Evolutionary conservation across 2,329 filamentous ascomycete species (phyloP).

Genomic region (Juglanconis sp.): DNA sequence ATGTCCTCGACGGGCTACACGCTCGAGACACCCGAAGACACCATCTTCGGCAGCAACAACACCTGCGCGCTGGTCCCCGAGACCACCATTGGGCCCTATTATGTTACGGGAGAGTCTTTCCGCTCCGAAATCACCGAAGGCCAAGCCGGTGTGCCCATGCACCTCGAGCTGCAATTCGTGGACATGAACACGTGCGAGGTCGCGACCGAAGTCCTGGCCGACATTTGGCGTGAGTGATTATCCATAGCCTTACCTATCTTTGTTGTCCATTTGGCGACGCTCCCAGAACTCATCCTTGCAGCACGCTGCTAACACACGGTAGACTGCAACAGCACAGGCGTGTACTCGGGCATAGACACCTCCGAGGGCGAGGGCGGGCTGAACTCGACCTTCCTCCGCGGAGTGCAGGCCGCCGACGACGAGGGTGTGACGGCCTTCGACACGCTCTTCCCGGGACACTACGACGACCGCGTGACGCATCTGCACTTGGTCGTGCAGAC

Average conservation of each 20-base stretch:
- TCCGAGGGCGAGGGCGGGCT: conserved; percentile 30
- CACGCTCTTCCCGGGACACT: conserved; percentile 44
- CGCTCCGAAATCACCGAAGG: conserved; percentile 38
- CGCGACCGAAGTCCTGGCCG: conserved; percentile 34
- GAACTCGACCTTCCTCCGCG: conserved; percentile 44
- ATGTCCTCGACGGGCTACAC: neutral
- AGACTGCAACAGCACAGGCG: conserved; percentile 42
- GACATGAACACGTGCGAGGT: conserved; percentile 43
- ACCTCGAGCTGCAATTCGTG: conserved; percentile 43
- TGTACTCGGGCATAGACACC: conserved; percentile 35
- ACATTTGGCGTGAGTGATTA: conserved; percentile 34
- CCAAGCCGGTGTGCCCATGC: conserved; percentile 36
- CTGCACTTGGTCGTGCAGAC: conserved; percentile 39
- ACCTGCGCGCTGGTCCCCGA: conserved; percentile 27
- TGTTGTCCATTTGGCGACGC: no score
- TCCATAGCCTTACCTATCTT: no score
- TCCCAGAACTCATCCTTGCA: no score
- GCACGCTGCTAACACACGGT: no score
- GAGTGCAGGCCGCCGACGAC: conserved; percentile 42
- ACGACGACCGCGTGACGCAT: conserved; percentile 37
- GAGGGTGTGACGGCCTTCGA: conserved; percentile 48
- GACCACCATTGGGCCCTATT: conserved; percentile 42
- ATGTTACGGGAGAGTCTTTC: conserved; percentile 40
- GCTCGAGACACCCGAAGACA: neutral
- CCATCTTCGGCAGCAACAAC: conserved; percentile 9